phyloP scores from a whole-genome alignment of 2,329 filamentous ascomycete genomes.

The Nemania sp. region DNA sequence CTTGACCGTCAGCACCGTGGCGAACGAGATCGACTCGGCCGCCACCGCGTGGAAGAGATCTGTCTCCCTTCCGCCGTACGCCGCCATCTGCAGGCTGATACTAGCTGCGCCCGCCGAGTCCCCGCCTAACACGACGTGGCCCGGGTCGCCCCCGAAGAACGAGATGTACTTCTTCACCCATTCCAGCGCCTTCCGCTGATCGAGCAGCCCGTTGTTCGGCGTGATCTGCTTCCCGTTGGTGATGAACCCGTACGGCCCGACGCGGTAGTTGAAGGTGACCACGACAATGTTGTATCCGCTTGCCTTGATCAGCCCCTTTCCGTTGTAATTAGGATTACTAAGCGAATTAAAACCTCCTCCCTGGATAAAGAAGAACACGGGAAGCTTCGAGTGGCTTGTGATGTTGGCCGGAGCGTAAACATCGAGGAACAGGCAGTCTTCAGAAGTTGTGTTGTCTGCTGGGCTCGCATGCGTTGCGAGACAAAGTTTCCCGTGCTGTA shows the following conservation, averaged over 20 bases:
- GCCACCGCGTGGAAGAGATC: slow-evolving; percentile 57
- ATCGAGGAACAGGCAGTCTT: slow-evolving; percentile 73
- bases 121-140: slow-evolving; percentile 70
- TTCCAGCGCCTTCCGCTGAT: slow-evolving; percentile 69
- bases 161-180: slow-evolving; percentile 71
- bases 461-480: slow-evolving; percentile 30
- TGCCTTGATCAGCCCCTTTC: slow-evolving; percentile 62
- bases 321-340: slow-evolving; percentile 59
- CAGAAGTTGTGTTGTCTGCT: slow-evolving; percentile 40
- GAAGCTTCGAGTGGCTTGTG: slow-evolving; percentile 56
- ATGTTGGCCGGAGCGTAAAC: slow-evolving; percentile 63
- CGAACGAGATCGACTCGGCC: slow-evolving; percentile 58
- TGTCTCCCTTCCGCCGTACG: slow-evolving; percentile 54
- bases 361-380: slow-evolving; percentile 65
- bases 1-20: slow-evolving; percentile 49
- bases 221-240: slow-evolving; percentile 60
- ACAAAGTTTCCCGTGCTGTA: slow-evolving; percentile 37
- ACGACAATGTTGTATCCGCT: slow-evolving; percentile 66
- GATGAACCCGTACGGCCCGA: slow-evolving; percentile 75
- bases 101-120: slow-evolving; percentile 70
- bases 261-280: slow-evolving; percentile 76
- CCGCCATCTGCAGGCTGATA: slow-evolving; percentile 66
- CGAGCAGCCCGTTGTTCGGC: slow-evolving; percentile 71
- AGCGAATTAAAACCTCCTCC: slow-evolving; percentile 64
- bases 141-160: slow-evolving; percentile 70